These are phyloP conservation scores for Tylopilus felleus DNA, from an alignment of 768 basidiomycete species.

Conservation along the genomic window DNA sequence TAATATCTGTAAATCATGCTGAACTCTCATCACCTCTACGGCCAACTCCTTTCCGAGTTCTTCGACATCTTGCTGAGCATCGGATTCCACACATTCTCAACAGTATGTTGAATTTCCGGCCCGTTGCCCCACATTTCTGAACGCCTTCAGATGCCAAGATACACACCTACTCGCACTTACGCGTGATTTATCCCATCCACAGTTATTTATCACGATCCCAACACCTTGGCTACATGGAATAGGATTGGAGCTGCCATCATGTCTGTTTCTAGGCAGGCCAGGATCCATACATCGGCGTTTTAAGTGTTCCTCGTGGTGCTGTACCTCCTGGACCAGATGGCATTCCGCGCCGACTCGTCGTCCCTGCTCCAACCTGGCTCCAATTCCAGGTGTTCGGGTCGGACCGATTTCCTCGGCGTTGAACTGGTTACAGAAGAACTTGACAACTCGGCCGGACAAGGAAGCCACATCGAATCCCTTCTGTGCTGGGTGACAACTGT, in stretches of 20 bases:
- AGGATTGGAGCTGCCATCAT: neutral
- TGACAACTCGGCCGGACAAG: neutral
- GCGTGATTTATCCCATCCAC: neutral
- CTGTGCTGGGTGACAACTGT: neutral
- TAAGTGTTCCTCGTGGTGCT: neutral
- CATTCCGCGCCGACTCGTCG: neutral
- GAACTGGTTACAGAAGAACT: neutral
- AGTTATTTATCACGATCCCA: neutral
- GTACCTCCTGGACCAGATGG: neutral
- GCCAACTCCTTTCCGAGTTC: neutral
- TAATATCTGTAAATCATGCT: neutral
- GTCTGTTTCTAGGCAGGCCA: neutral
- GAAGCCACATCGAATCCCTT: neutral
- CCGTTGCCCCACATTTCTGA: neutral
- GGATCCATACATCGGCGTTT: neutral
- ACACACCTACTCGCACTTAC: neutral
- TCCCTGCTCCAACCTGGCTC: neutral
- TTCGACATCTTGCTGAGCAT: neutral
- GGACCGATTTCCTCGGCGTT: neutral
- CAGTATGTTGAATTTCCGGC: neutral
- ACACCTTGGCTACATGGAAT: neutral
- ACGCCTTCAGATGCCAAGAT: neutral
- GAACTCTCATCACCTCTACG: neutral
- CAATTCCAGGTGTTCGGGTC: neutral
- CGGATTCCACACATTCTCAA: neutral